Evolutionary conservation across 2,329 filamentous ascomycete genomes (phyloP), one percentile per base, ranked within the genome.

Genomic region (Rutstroemia sp.): DNA sequence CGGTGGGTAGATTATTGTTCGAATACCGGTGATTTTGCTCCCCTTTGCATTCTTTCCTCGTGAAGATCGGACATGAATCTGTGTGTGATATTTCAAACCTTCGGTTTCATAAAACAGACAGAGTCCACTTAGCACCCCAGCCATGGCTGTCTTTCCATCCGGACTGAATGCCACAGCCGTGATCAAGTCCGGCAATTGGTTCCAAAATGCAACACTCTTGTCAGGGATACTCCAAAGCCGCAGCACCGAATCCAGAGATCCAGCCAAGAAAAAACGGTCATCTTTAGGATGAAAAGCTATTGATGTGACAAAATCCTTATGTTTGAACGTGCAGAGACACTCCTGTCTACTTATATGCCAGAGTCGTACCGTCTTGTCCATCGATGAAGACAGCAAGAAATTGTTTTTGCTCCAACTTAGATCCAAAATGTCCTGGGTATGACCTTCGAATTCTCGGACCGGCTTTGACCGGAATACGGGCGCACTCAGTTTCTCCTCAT

Each of bases 351-450:
- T 92, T 60, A 94, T 79, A 71, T 99, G 94, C 92, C 94, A 99
- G 48, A 99, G 72, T 14, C 90, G 82, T 12, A 99, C 94, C 0
- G 92, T 96, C 75, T 96, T 96, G 70, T 99, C 94, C 91, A 97
- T 96, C 0, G 92, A 96, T 0, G 92, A 95, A 3, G 92, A 96
- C 16, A 99, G 77, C 27, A 99, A 73, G 64, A 99, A 99, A 70
- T 95, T 96, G 72, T 99, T 99, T 78, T 97, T 99, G 75, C 92
- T 97, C 94, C 94, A 99, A 70, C 89, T 95, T 58, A 99, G 71
- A 68, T 96, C 92, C 61, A 99, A 74, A 5, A 99, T 84, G 63
- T 95, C 92, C 16, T 87, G 86, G 0, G 83, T 86, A 68, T 99
- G 94, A 4, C 91, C 92, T 54, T 80, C 75, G 62, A 94, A 96